These are phyloP conservation scores for Colletotrichum shisoi DNA, from an alignment of 2,329 filamentous ascomycete genomes.

Conservation along the genomic window DNA sequence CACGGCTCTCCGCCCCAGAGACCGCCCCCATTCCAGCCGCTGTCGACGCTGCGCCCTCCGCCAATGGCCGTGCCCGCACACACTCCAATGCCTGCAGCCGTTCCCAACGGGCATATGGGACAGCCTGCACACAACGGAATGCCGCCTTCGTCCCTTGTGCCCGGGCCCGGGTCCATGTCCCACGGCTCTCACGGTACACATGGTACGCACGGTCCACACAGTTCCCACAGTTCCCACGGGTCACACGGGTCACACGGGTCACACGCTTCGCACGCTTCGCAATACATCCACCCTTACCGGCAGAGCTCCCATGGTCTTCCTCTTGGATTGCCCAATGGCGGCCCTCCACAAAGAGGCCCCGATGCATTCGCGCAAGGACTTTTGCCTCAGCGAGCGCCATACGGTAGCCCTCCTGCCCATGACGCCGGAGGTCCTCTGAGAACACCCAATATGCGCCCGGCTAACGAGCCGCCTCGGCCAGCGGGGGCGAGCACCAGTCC, in stretches of 20 bases:
- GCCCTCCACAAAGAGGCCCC: constrained; percentile 53
- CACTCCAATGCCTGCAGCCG: constrained; percentile 51
- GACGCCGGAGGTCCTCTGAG: constrained; percentile 43
- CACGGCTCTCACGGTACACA: constrained; percentile 18
- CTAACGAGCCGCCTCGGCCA: constrained; percentile 45
- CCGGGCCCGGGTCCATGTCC: constrained; percentile 53
- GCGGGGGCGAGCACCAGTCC: constrained; percentile 78
- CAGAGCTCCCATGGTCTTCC: constrained; percentile 43
- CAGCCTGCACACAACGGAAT: constrained; percentile 56
- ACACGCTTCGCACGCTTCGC: constrained; percentile 40
- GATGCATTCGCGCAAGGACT: constrained; percentile 58
- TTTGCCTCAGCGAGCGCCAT: constrained; percentile 53
- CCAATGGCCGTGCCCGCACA: constrained; percentile 54
- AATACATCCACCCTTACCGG: constrained; percentile 48
- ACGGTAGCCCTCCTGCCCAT: constrained; percentile 55
- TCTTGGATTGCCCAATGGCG: constrained; percentile 51
- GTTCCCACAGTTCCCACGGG: constrained; percentile 8
- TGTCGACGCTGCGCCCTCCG: constrained; percentile 60
- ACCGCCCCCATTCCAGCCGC: constrained; percentile 47
- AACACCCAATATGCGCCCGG: constrained; percentile 40
- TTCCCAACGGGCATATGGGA: constrained; percentile 54
- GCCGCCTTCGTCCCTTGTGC: constrained; percentile 56
- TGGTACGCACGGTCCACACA: constrained; percentile 40
- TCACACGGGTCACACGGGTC: neutral
- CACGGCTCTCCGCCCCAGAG: constrained; percentile 59